These are phyloP conservation scores for Mycena sanguinolenta DNA, from an alignment of 768 basidiomycete species.

Conservation along the genomic window DNA sequence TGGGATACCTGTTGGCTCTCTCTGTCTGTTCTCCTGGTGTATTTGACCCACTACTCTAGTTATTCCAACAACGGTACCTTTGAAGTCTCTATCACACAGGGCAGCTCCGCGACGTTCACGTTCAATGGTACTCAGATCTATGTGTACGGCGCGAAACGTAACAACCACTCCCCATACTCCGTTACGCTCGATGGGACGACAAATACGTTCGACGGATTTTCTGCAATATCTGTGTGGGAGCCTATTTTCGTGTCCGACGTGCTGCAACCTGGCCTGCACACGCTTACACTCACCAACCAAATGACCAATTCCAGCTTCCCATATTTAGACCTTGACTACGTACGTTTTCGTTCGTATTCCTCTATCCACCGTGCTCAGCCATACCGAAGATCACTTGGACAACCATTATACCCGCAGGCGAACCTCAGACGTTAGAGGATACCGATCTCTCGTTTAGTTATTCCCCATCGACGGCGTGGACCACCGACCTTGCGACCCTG, in stretches of 20 bases:
- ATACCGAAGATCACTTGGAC: constrained; percentile 33
- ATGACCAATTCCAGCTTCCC: constrained; percentile 12
- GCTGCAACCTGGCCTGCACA: constrained; percentile 44
- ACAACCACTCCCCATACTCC: constrained; percentile 35
- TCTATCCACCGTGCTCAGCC: constrained; percentile 2
- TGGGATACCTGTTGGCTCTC: background rate
- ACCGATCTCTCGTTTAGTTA: constrained; percentile 17
- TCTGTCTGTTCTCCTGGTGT: background rate
- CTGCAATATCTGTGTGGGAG: constrained; percentile 38
- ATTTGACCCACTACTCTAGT: background rate
- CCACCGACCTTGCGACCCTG: constrained; percentile 21
- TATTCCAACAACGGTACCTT: background rate
- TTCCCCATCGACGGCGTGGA: constrained; percentile 29
- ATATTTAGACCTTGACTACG: constrained; percentile 53
- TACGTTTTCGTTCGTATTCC: constrained; percentile 8
- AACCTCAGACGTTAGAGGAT: constrained; percentile 21
- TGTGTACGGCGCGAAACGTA: background rate
- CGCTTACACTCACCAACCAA: constrained; percentile 40
- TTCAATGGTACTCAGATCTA: background rate
- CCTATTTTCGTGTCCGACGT: constrained; percentile 46
- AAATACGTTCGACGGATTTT: constrained; percentile 37
- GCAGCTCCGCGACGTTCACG: background rate
- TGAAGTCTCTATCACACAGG: background rate
- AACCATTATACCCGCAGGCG: background rate
- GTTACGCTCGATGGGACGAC: constrained; percentile 45